phyloP scores from a whole-genome alignment of 2,329 filamentous ascomycete species.

The Clarireedia paspali region DNA sequence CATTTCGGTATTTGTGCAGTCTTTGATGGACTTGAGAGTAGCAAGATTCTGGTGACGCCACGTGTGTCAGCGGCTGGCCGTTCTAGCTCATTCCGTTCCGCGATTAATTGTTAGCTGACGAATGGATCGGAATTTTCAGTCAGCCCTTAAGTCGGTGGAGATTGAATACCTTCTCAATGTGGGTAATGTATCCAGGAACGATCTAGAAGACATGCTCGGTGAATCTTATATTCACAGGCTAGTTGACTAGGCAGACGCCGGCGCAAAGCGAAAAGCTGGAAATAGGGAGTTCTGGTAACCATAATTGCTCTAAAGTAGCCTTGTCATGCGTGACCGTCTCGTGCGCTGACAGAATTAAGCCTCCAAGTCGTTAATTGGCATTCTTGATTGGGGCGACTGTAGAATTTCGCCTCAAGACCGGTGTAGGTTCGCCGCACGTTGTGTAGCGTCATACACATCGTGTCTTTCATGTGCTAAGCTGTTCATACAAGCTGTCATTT shows the following conservation, averaged over 20 bases:
- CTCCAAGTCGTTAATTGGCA: background rate
- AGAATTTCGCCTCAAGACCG: constrained; percentile 6
- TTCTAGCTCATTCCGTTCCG: background rate
- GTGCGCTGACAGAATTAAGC: background rate
- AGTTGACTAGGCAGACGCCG: constrained; percentile 2
- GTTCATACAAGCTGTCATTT: background rate
- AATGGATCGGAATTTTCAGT: background rate
- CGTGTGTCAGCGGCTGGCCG: background rate
- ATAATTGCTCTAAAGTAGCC: background rate
- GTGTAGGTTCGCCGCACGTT: background rate
- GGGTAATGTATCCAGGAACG: background rate
- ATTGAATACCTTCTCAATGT: background rate
- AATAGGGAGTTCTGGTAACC: background rate
- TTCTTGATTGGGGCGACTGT: background rate
- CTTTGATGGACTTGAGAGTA: background rate
- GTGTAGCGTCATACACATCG: background rate
- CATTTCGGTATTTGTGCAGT: background rate
- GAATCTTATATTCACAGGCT: constrained; percentile 24
- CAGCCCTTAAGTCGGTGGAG: background rate
- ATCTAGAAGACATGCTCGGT: background rate
- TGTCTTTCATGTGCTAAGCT: background rate
- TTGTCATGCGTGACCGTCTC: constrained; percentile 5
- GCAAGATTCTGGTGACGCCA: background rate
- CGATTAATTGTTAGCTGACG: background rate
- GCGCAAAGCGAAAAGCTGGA: constrained; percentile 4